Base-by-base conservation (phyloP, 208 protist genomes). In the Crithidia sp. region DNA sequence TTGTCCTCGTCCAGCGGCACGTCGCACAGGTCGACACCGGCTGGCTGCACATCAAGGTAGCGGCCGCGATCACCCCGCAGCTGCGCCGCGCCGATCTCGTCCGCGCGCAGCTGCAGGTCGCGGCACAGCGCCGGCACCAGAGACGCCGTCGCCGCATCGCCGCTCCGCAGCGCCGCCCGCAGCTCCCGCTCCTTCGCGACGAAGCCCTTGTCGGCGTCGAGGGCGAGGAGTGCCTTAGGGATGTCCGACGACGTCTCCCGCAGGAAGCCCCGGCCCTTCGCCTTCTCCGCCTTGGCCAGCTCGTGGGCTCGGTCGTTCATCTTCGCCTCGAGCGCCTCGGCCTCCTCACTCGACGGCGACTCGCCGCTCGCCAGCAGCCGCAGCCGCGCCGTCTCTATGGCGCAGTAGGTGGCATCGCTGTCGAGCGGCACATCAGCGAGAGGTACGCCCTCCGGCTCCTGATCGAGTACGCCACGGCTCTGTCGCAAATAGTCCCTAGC, bases 381-480 rank as follows among this genome's bases (percentile, higher is more conserved):
- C 41, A 89, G 75, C 5, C 77, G 79, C 28, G 83, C 76, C 56
- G 67, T 73, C 62, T 91, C 88, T 57, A 82, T 72, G 17, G 57
- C 58, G 47, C 77, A 66, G 67, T 91, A 95, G 39, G 56, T 44
- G 12, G 58, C 60, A 76, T 95, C 86, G 36, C 62, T 19, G 74
- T 89, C 83, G 8, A 95, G 84, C 17, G 79, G 83, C 19, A 95
- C 68, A 19, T 92, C 79, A 13, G 52, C 67, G 19, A 95, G 76
- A 52, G 84, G 60, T 47, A 95, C 67, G 50, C 88, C 87, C 61
- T 92, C 86, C 44, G 87, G 91, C 65, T 88, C 79, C n/a, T 79
- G 81, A 62, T 93, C 85, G 16, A 95, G 81, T 71, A 87, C 91
- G 59, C 49, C 83, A 55, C 87, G 82, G 68, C 82, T 87, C n/a